Percentiles rank a stretch among this genome's conserved stretches.
These are phyloP conservation scores for Aspergillus pseudoviridinutans DNA, from an alignment of 2,329 filamentous ascomycete species.

Conservation along the genomic window DNA sequence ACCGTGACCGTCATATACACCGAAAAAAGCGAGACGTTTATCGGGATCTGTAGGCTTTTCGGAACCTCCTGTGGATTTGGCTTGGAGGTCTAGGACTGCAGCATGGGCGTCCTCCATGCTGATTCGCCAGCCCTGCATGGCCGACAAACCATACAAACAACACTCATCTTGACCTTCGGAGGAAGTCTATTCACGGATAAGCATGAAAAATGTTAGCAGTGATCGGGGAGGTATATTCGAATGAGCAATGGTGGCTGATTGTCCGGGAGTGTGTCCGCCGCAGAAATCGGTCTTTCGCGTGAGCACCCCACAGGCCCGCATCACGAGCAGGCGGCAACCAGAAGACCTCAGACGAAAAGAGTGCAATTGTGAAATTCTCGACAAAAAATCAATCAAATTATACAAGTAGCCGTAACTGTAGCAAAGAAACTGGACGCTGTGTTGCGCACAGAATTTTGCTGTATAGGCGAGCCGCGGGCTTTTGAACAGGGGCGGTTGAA, in stretches of 20 bases:
- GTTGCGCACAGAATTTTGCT: not conserved
- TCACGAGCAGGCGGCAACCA: slow-evolving; percentile 6
- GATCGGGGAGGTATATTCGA: not conserved
- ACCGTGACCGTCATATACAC: slow-evolving; percentile 96
- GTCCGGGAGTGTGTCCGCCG: slow-evolving; percentile 1
- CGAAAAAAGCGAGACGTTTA: slow-evolving; percentile 87
- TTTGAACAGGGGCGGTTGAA: slow-evolving; percentile 6
- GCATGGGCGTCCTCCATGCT: slow-evolving; percentile 99
- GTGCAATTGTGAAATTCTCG: not conserved
- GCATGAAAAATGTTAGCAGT: slow-evolving; percentile 9
- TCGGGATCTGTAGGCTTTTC: slow-evolving; percentile 60
- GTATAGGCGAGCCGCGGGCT: slow-evolving; percentile 1
- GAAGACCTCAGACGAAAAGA: not conserved
- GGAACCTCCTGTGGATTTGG: slow-evolving; percentile 49
- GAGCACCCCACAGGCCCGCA: slow-evolving; percentile 13
- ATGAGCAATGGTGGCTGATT: slow-evolving; percentile 4
- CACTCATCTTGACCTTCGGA: slow-evolving; percentile 88
- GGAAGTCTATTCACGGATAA: slow-evolving; percentile 61
- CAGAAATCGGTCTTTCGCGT: slow-evolving; percentile 12
- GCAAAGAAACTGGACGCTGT: not conserved
- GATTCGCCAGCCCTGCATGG: slow-evolving; percentile 99
- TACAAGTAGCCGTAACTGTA: not conserved
- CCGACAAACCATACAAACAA: slow-evolving; percentile 88
- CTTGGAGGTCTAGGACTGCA: slow-evolving; percentile 79
- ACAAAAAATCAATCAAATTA: not conserved